Evolutionary conservation across 192 early-diverging fungal species (phyloP).

Genomic region (Oehlia diaphana): DNA sequence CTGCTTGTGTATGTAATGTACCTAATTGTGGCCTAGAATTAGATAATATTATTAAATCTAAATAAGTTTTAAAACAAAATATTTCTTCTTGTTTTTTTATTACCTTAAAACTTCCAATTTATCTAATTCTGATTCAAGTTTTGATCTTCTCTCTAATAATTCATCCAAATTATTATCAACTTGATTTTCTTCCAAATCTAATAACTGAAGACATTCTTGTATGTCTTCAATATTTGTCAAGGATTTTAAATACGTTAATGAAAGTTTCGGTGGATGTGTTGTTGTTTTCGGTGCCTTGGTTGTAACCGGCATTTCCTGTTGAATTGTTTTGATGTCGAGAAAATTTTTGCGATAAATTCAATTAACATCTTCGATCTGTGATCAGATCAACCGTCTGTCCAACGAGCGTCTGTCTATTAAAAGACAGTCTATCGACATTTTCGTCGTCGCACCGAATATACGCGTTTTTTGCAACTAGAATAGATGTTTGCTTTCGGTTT

Average conservation of each 20-base stretch:
- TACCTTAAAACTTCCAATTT: constrained; percentile 58
- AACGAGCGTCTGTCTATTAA: background rate
- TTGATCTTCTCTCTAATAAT: constrained; percentile 46
- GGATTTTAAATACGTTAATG: constrained; percentile 40
- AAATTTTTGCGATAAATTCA: no score
- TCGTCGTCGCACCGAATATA: background rate
- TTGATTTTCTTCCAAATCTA: constrained; percentile 65
- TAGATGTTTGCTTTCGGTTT: background rate
- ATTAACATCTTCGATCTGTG: no score
- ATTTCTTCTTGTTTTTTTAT: background rate
- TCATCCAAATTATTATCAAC: constrained; percentile 60
- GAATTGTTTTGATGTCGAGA: no score
- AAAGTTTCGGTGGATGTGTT: constrained; percentile 17
- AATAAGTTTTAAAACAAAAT: background rate
- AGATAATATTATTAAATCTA: background rate
- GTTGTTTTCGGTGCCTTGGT: background rate
- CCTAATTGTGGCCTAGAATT: constrained; percentile 52
- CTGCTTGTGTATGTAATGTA: constrained; percentile 49
- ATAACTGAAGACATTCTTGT: constrained; percentile 53
- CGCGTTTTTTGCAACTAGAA: background rate
- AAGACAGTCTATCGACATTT: background rate
- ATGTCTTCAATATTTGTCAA: constrained; percentile 66
- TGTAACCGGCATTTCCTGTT: background rate
- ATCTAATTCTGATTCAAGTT: constrained; percentile 53
- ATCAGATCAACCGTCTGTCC: background rate